phyloP scores from a whole-genome alignment of 2,329 filamentous ascomycete species.

The Pyrenochaeta sp. region DNA sequence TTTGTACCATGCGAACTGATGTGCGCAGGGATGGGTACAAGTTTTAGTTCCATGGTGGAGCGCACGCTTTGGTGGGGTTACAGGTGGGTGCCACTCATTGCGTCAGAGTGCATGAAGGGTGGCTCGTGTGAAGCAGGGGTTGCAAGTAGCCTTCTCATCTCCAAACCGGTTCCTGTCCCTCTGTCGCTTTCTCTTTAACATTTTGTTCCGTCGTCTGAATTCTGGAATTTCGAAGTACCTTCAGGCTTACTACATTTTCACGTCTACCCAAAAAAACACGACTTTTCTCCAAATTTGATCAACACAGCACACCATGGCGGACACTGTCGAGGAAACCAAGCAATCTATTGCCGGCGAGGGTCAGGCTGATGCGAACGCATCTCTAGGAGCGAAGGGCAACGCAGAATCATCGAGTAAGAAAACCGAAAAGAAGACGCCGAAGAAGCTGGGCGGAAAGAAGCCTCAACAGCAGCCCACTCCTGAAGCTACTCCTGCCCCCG shows the following conservation, averaged over 20 bases:
- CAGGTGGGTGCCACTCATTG: slow-evolving; percentile 43
- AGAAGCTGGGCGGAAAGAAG: slow-evolving; percentile 59
- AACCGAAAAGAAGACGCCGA: slow-evolving; percentile 58
- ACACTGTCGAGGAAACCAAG: slow-evolving; percentile 50
- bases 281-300: slow-evolving; percentile 13
- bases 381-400: slow-evolving; percentile 46
- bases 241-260: slow-evolving; percentile 21
- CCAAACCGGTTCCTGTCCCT: slow-evolving; percentile 49
- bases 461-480: slow-evolving; percentile 56
- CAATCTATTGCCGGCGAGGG: slow-evolving; percentile 48
- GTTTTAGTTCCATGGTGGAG: slow-evolving; percentile 35
- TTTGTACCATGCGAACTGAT: slow-evolving; percentile 6
- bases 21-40: slow-evolving; percentile 40
- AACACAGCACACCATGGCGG: slow-evolving; percentile 44
- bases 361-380: slow-evolving; percentile 48
- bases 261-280: slow-evolving; percentile 14
- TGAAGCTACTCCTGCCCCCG: slow-evolving; percentile 56
- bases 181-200: slow-evolving; percentile 41
- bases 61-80: slow-evolving; percentile 31
- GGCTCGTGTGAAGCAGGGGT: slow-evolving; percentile 46
- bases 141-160: slow-evolving; percentile 36
- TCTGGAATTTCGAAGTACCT: slow-evolving; percentile 24
- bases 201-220: slow-evolving; percentile 35
- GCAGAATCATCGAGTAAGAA: slow-evolving; percentile 54
- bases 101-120: slow-evolving; percentile 49